Base-by-base conservation (phyloP, 2,329 filamentous ascomycete species). In the Ploettnerulaceae sp. region DNA sequence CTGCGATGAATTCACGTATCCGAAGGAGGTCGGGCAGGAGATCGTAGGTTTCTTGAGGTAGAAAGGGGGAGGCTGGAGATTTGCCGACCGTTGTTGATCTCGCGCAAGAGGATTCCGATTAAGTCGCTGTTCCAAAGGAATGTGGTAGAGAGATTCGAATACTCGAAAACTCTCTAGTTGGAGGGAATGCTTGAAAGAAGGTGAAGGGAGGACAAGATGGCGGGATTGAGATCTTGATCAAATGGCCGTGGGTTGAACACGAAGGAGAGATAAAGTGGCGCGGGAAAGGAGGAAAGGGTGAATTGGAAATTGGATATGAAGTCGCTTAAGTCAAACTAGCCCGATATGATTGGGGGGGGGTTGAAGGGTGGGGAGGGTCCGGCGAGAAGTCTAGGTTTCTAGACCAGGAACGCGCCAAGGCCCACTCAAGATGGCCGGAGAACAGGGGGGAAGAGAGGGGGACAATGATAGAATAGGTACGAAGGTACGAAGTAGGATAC, bases 111-210 rank as follows among this genome's bases (percentile, higher is more conserved):
- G 28, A 32, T 15, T 31, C 36, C 11, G 43, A 32, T 31, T 22
- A 45, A 38, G 34, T 39, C 51, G 58, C 56, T 56, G 53, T 63
- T 64, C 62, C 61, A 64, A 64, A 64, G 51, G 62, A 64, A 61
- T 64, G 62, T 64, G 61, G 57, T 61, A 59, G 61, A 64, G 61
- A 61, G 40, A 22, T 32, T 14, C 38, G 38, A 22, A 32, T 31
- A 5, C n/a, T 17, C 26, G 60, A 49, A 53, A 52, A 57, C 57
- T 60, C 61, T 62, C 60, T 48, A 61, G 60, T 62, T 62, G 59
- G 59, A 58, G 50, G 61, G 59, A 62, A 61, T 59, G 56, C 52
- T 59, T 49, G 42, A 39, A 14, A 31, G 37, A 45, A 32, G 47
- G 48, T 39, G 33, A 37, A 50, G 41, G 51, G 45, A 48, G 46